phyloP scores from a whole-genome alignment of 2,329 filamentous ascomycete species.

The Colletotrichum sp. region DNA sequence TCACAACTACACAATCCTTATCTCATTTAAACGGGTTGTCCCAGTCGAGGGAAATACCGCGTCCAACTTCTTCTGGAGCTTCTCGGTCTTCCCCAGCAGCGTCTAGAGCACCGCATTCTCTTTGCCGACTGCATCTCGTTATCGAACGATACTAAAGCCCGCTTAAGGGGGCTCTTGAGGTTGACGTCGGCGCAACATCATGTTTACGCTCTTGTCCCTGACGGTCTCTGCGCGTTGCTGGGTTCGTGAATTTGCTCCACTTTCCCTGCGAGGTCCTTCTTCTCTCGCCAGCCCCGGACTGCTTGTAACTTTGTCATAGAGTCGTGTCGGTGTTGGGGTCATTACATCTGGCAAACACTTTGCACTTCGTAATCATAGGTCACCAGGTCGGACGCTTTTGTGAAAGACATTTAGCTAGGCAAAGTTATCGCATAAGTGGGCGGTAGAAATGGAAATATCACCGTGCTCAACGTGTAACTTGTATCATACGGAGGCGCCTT shows the following conservation, averaged over 20 bases:
- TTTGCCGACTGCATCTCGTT: neutral
- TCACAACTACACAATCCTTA: too few relatives aligned
- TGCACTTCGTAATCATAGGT: rapidly evolving
- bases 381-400: rapidly evolving
- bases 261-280: neutral
- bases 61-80: too few relatives aligned
- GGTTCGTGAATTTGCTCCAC: rapidly evolving
- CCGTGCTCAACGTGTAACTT: neutral
- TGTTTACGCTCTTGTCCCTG: neutral
- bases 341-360: neutral
- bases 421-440: neutral
- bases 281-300: neutral
- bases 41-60: neutral
- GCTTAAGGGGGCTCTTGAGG: neutral
- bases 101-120: neutral
- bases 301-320: neutral
- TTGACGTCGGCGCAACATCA: neutral
- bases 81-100: rapidly evolving
- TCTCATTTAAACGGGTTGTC: too few relatives aligned
- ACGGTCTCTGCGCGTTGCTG: neutral
- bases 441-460: rapidly evolving
- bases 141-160: rapidly evolving
- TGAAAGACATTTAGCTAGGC: rapidly evolving
- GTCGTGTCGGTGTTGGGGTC: rapidly evolving
- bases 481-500: rapidly evolving